A percentile compares a stretch with the other conserved stretches of the same genome.
Evolutionary conservation across 1,284 basidiomycete genomes (phyloP).

Genomic region (Ganoderma leucocontextum): DNA sequence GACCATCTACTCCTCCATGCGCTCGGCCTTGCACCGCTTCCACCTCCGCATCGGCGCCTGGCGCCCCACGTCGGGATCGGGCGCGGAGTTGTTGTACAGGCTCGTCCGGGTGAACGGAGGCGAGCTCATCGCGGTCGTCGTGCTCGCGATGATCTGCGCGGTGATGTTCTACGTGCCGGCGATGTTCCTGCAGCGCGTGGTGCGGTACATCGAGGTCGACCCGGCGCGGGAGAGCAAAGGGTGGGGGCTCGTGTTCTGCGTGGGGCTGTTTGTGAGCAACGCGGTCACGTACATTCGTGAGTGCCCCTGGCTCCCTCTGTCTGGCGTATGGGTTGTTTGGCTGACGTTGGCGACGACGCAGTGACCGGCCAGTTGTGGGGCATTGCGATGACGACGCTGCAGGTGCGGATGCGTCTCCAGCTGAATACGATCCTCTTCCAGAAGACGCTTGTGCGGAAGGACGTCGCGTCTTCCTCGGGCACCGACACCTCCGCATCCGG

Average conservation of each 20-base stretch:
- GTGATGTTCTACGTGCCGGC: constrained; percentile 82
- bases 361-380: constrained; percentile 71
- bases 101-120: constrained; percentile 61
- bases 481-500: constrained; percentile 26
- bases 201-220: constrained; percentile 78
- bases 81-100: constrained; percentile 68
- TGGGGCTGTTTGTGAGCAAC: constrained; percentile 74
- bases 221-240: constrained; percentile 58
- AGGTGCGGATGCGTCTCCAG: constrained; percentile 80
- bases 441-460: constrained; percentile 91
- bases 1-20: constrained; percentile 50
- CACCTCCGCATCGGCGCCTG: constrained; percentile 56
- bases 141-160: constrained; percentile 70
- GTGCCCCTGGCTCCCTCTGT: constrained; percentile 34
- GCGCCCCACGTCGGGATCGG: constrained; percentile 58
- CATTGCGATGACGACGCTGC: constrained; percentile 70
- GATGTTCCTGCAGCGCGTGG: constrained; percentile 75
- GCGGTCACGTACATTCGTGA: constrained; percentile 66
- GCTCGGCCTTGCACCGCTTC: constrained; percentile 45
- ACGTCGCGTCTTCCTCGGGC: constrained; percentile 73
- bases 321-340: constrained; percentile 32
- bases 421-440: constrained; percentile 88
- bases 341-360: constrained; percentile 25
- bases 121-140: constrained; percentile 53
- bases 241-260: constrained; percentile 81